Evolutionary conservation across 2,329 filamentous ascomycete species (phyloP).

Genomic region (Calcarisporium arbuscula): DNA sequence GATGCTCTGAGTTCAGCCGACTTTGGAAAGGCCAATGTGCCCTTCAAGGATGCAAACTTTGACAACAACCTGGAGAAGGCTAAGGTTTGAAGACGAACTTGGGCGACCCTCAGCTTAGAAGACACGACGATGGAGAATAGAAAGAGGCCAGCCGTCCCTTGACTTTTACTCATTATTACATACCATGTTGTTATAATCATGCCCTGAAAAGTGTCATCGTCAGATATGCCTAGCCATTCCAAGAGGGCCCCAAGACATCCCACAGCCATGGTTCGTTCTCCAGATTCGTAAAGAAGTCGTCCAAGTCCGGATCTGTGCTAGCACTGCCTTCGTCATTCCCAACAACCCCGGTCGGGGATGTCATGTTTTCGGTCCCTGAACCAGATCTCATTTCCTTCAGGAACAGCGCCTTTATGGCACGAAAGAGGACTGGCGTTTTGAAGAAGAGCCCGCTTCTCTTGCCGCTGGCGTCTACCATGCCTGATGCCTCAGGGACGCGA

Average conservation of each 20-base stretch:
- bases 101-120: too few relatives aligned
- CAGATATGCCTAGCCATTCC: too few relatives aligned
- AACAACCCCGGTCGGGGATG: too few relatives aligned
- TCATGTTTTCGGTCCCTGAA: neutral
- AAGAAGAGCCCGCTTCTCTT: neutral
- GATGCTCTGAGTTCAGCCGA: slow-evolving; percentile 28
- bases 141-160: too few relatives aligned
- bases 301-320: neutral
- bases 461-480: neutral
- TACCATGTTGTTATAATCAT: too few relatives aligned
- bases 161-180: too few relatives aligned
- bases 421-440: neutral
- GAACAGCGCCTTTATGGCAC: neutral
- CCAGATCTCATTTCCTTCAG: neutral
- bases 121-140: too few relatives aligned
- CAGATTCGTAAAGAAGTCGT: neutral
- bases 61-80: too few relatives aligned
- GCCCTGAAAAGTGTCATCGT: too few relatives aligned
- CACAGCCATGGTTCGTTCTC: neutral
- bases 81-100: too few relatives aligned
- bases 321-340: too few relatives aligned
- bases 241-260: neutral
- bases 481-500: neutral
- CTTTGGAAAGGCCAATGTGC: slow-evolving; percentile 35
- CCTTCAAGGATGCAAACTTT: slow-evolving; percentile 29